Evolutionary conservation across 257 asterid genomes (phyloP).

Genomic region (Ophiorrhiza pumila): DNA sequence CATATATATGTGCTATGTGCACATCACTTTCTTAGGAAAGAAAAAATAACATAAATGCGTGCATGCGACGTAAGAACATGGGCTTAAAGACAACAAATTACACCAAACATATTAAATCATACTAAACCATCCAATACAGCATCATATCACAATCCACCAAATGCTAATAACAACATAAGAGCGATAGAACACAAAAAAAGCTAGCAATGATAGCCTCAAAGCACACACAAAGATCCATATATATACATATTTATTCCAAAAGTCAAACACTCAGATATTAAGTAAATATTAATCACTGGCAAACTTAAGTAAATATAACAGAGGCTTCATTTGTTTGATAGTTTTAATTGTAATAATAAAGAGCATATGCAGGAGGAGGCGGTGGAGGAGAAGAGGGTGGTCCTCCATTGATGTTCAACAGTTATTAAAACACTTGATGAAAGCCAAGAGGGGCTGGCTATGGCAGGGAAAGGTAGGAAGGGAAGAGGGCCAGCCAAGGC

Average conservation of each 20-base stretch:
- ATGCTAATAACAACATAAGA: background rate
- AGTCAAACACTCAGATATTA: constrained; percentile 11
- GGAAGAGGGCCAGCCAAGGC: no score
- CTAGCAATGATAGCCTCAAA: background rate
- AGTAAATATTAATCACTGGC: no score
- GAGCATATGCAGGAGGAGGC: background rate
- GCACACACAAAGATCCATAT: background rate
- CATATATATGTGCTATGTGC: background rate
- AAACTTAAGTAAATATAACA: no score
- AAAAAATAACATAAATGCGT: constrained; percentile 18
- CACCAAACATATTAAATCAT: constrained; percentile 9
- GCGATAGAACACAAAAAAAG: no score
- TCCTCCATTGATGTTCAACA: constrained; percentile 18
- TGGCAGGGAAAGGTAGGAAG: no score
- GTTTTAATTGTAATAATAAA: no score
- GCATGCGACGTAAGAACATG: constrained; percentile 39
- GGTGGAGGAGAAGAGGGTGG: constrained; percentile 1
- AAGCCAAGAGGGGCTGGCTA: no score
- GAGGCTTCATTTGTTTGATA: background rate
- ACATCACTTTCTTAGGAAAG: constrained; percentile 26
- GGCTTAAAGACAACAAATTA: constrained; percentile 26
- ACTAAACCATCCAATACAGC: background rate
- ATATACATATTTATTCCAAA: constrained; percentile 3
- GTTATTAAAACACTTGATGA: background rate
- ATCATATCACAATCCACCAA: background rate